Conservation (phyloP, 257 asterid genomes). For the Buddleja alternifolia region DNA sequence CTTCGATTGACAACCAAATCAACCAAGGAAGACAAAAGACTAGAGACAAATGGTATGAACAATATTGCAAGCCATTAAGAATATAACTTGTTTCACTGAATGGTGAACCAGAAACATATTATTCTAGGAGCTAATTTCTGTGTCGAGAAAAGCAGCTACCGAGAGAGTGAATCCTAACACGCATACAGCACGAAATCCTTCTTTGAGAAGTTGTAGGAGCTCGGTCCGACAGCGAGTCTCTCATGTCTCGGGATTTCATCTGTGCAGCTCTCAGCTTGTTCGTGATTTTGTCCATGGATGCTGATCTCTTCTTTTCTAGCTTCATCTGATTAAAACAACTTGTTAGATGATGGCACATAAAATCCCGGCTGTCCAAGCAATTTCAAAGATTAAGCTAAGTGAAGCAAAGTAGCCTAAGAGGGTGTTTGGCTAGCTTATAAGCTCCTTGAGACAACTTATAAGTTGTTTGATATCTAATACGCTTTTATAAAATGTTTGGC, state of each 20-base stretch:
- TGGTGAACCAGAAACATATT: neutral
- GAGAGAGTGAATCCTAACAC: slow-evolving; percentile 38
- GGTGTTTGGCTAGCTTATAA: too few relatives aligned
- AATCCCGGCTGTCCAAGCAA: too few relatives aligned
- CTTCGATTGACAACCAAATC: neutral
- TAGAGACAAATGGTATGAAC: neutral
- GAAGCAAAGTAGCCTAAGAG: too few relatives aligned
- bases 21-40: neutral
- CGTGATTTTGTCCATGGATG: slow-evolving; percentile 57
- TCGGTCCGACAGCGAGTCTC: slow-evolving; percentile 42
- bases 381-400: too few relatives aligned
- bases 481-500: too few relatives aligned
- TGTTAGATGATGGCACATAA: too few relatives aligned
- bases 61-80: neutral
- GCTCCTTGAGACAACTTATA: too few relatives aligned
- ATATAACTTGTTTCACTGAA: neutral
- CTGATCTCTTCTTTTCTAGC: slow-evolving; percentile 53
- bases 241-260: slow-evolving; percentile 64
- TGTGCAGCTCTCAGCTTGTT: slow-evolving; percentile 52
- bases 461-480: too few relatives aligned
- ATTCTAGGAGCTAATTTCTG: slow-evolving; percentile 5
- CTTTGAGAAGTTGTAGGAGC: slow-evolving; percentile 30
- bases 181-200: slow-evolving; percentile 31
- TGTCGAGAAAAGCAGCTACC: slow-evolving; percentile 47
- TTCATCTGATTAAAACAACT: slow-evolving; percentile 41